Evolutionary conservation across 495 filamentous ascomycete species (phyloP).

Genomic region (Clavariopsis aquatica): DNA sequence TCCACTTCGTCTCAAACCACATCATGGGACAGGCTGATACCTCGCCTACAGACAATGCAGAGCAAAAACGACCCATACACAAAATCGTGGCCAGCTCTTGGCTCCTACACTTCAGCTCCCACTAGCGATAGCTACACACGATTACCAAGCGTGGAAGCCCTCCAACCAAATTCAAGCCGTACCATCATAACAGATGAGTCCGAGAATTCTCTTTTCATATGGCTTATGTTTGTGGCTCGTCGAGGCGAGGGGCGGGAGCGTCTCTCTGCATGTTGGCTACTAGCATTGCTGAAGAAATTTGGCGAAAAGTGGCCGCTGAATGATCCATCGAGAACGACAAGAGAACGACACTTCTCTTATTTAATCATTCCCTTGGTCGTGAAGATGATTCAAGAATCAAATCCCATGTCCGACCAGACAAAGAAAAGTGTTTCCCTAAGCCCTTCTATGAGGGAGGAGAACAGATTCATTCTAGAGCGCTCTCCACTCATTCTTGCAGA

Average conservation of each 20-base stretch:
- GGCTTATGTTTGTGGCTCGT: conserved; percentile 73
- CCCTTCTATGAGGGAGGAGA: conserved; percentile 44
- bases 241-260: conserved; percentile 63
- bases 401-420: conserved; percentile 6
- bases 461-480: conserved; percentile 53
- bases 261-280: conserved; percentile 75
- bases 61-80: conserved; percentile 40
- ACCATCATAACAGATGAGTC: conserved; percentile 57
- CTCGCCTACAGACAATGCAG: conserved; percentile 40
- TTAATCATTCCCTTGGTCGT: conserved; percentile 46
- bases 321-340: conserved; percentile 32
- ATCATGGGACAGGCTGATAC: conserved; percentile 41
- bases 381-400: conserved; percentile 42
- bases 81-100: conserved; percentile 59
- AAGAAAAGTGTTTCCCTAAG: conserved; percentile 3
- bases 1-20: conserved; percentile 15
- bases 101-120: conserved; percentile 38
- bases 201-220: conserved; percentile 78
- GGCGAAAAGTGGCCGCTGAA: conserved; percentile 32
- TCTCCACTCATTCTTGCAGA: conserved; percentile 73
- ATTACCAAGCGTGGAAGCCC: conserved; percentile 13
- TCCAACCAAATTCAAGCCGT: conserved; percentile 19
- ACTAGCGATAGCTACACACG: conserved; percentile 23
- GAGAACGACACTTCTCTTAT: conserved; percentile 42
- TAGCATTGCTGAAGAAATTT: conserved; percentile 45